Conservation (phyloP, 2,329 filamentous ascomycete genomes). For the Setomelanomma holmii region DNA sequence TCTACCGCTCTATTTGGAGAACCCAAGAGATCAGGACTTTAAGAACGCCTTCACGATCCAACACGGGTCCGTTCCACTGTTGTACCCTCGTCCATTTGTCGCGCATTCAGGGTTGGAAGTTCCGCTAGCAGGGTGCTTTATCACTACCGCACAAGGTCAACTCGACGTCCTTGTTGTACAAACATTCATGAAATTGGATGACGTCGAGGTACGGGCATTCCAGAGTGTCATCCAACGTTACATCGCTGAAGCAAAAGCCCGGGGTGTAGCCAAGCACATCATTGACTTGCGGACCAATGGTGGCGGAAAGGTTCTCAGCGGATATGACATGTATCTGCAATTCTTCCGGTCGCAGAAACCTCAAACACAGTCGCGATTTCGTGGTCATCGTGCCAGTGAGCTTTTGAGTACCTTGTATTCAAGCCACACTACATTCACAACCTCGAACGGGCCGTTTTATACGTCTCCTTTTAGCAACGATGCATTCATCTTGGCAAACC, state of each 20-base stretch:
- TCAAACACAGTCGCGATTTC: conserved; percentile 56
- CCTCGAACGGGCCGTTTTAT: conserved; percentile 31
- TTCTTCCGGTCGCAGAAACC: conserved; percentile 59
- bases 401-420: conserved; percentile 35
- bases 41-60: conserved; percentile 23
- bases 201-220: conserved; percentile 38
- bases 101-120: conserved; percentile 39
- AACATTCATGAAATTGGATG: conserved; percentile 47
- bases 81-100: conserved; percentile 49
- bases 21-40: conserved; percentile 38
- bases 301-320: conserved; percentile 59
- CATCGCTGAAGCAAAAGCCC: conserved; percentile 55
- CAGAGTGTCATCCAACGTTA: conserved; percentile 52
- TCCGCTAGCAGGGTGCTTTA: conserved; percentile 56
- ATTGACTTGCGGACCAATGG: conserved; percentile 69
- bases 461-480: conserved; percentile 47
- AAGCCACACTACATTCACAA: conserved; percentile 17
- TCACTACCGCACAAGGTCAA: conserved; percentile 50
- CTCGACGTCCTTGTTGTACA: conserved; percentile 56
- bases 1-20: conserved; percentile 36
- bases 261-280: conserved; percentile 64
- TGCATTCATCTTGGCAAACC: conserved; percentile 31
- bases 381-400: conserved; percentile 49
- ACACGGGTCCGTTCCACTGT: conserved; percentile 29
- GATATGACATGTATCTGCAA: conserved; percentile 58